Conservation (phyloP, 208 protist species). For the Spironucleus salmonicida region DNA sequence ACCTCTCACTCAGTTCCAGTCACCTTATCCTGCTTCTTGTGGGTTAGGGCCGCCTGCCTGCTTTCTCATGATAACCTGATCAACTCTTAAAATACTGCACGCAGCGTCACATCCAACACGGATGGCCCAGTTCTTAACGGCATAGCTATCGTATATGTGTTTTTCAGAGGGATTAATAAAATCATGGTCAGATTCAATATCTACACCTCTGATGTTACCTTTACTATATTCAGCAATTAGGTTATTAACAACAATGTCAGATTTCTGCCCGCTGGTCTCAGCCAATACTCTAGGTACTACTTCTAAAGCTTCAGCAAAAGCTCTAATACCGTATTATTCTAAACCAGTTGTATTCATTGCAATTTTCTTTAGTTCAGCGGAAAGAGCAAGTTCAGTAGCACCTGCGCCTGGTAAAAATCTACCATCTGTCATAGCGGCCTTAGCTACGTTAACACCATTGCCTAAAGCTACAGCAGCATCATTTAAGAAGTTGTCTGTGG, state of each 20-base stretch:
- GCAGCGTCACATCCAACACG: slow-evolving; percentile 25
- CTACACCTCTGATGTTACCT: background rate
- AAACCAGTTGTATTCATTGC: slow-evolving; percentile 22
- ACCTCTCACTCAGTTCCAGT: slow-evolving; percentile 32
- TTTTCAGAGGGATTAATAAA: background rate
- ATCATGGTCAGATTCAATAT: background rate
- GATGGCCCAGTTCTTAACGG: slow-evolving; percentile 30
- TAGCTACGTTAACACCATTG: slow-evolving; percentile 33
- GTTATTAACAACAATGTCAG: slow-evolving; percentile 25
- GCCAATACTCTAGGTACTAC: slow-evolving; percentile 36
- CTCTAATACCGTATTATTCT: slow-evolving; percentile 33
- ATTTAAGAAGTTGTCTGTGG: slow-evolving; percentile 87
- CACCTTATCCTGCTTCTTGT: background rate
- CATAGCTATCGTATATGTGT: slow-evolving; percentile 26
- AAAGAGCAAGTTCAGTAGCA: slow-evolving; percentile 34
- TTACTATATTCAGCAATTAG: background rate
- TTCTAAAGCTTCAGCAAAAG: slow-evolving; percentile 38
- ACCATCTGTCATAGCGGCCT: background rate
- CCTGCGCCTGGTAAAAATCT: slow-evolving; percentile 34
- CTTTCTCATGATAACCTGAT: slow-evolving; percentile 37
- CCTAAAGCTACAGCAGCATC: slow-evolving; percentile 68
- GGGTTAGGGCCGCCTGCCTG: slow-evolving; percentile 29
- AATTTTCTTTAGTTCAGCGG: background rate
- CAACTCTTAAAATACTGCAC: slow-evolving; percentile 33
- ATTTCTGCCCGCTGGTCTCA: slow-evolving; percentile 35